These are phyloP conservation scores for Nidularia sp. DNA, from an alignment of 768 basidiomycete species.

Conservation along the genomic window DNA sequence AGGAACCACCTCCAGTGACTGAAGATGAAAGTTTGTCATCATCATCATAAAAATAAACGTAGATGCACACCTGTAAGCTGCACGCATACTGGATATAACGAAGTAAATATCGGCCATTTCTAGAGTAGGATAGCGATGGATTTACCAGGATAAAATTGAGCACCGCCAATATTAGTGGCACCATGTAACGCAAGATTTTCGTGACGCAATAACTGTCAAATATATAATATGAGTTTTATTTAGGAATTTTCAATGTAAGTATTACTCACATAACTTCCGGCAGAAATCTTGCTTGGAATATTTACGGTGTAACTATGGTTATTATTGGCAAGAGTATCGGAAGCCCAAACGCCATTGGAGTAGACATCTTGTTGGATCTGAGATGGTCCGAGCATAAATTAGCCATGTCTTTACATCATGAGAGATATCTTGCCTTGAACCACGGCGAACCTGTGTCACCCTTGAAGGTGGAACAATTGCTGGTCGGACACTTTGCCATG, in stretches of 20 bases:
- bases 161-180: conserved; percentile 23
- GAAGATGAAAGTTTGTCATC: neutral
- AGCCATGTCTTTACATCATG: neutral
- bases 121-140: neutral
- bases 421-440: conserved; percentile 26
- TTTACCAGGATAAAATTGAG: conserved; percentile 30
- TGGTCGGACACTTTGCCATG: conserved; percentile 31
- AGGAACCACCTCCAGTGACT: conserved; percentile 29
- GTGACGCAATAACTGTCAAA: conserved; percentile 27
- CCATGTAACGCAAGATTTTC: conserved; percentile 35
- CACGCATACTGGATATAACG: conserved; percentile 22
- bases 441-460: conserved; percentile 31
- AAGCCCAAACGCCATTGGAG: conserved; percentile 30
- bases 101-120: neutral
- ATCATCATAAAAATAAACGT: neutral
- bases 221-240: neutral
- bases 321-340: conserved; percentile 28
- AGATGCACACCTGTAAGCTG: conserved; percentile 22
- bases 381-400: neutral
- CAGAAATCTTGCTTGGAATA: conserved; percentile 30
- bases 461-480: conserved; percentile 28
- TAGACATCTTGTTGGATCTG: conserved; percentile 32
- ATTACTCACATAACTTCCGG: conserved; percentile 27
- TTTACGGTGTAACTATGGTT: conserved; percentile 28
- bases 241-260: no score